These are phyloP conservation scores for Candida ficus DNA, from an alignment of 805 yeast genomes.

Conservation along the genomic window DNA sequence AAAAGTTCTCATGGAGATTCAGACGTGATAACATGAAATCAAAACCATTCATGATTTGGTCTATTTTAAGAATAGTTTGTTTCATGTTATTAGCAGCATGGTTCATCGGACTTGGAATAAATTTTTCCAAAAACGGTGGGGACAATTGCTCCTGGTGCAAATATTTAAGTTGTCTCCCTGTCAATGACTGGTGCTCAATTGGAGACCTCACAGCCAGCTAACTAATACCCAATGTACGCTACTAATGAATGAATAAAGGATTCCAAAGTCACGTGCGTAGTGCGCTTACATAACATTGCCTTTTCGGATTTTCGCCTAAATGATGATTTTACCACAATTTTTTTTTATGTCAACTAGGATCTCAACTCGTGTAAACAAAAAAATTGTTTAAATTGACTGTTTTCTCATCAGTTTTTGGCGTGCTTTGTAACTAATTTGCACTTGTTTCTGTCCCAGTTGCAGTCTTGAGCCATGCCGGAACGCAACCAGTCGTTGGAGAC, in stretches of 20 bases:
- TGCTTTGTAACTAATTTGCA: no score
- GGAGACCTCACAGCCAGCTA: constrained; percentile 28
- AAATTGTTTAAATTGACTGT: no score
- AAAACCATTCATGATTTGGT: constrained; percentile 47
- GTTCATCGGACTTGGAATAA: constrained; percentile 43
- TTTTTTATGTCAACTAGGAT: no score
- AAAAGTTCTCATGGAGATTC: constrained; percentile 10
- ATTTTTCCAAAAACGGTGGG: constrained; percentile 44
- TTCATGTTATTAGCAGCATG: constrained; percentile 43
- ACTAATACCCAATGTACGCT: background rate
- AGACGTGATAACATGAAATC: constrained; percentile 26
- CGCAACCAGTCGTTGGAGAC: constrained; percentile 8
- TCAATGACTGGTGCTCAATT: constrained; percentile 61
- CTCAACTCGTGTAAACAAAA: no score
- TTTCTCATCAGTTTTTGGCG: background rate
- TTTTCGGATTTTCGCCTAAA: no score
- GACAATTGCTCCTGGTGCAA: constrained; percentile 67
- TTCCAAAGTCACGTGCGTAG: no score
- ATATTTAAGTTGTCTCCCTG: constrained; percentile 65
- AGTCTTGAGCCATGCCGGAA: constrained; percentile 2
- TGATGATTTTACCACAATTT: no score
- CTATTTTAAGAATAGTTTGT: constrained; percentile 38
- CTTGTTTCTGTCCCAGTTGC: no score
- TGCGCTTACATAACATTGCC: no score
- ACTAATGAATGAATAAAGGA: no score